A percentile compares a stretch with the other conserved stretches of the same genome.
These are phyloP conservation scores for Coelastrella sp. DNA, from an alignment of 139 green algal species.

Conservation along the genomic window DNA sequence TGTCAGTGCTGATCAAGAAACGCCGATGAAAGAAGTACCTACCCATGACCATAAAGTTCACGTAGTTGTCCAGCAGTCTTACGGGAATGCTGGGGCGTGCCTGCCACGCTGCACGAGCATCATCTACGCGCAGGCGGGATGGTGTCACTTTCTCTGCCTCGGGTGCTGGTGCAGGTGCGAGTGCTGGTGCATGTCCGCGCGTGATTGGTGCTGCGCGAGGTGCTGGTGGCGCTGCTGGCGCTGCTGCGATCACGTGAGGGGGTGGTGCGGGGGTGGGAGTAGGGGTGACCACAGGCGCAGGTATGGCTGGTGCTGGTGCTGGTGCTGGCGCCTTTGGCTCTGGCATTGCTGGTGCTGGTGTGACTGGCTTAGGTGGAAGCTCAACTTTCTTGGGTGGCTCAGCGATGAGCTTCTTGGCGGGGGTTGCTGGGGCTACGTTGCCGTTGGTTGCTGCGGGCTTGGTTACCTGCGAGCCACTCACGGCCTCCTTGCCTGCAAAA, in stretches of 20 bases:
- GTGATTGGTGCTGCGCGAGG: not conserved
- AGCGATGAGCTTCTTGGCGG: not conserved
- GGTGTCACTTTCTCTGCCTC: not conserved
- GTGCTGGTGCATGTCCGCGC: not conserved
- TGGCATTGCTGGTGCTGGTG: not conserved
- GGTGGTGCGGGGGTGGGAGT: not conserved
- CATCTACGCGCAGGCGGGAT: slow-evolving; percentile 11
- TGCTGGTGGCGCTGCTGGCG: not conserved
- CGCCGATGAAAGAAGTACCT: not conserved
- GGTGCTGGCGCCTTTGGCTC: not conserved
- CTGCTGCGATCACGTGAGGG: not conserved
- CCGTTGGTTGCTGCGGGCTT: not conserved
- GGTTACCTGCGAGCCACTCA: not conserved
- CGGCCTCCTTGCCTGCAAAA: not conserved
- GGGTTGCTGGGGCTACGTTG: not conserved
- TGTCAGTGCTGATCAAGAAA: no score
- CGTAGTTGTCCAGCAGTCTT: slow-evolving; percentile 41
- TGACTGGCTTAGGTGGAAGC: not conserved
- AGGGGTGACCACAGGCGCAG: not conserved
- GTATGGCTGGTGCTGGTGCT: not conserved
- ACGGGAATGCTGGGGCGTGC: slow-evolving; percentile 26
- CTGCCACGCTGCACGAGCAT: slow-evolving; percentile 38
- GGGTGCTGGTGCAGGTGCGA: not conserved
- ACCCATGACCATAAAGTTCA: slow-evolving; percentile 50
- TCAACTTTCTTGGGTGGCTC: not conserved